Base-by-base conservation (phyloP, 345 rosid genomes). In the Aquilaria yunnanensis region DNA sequence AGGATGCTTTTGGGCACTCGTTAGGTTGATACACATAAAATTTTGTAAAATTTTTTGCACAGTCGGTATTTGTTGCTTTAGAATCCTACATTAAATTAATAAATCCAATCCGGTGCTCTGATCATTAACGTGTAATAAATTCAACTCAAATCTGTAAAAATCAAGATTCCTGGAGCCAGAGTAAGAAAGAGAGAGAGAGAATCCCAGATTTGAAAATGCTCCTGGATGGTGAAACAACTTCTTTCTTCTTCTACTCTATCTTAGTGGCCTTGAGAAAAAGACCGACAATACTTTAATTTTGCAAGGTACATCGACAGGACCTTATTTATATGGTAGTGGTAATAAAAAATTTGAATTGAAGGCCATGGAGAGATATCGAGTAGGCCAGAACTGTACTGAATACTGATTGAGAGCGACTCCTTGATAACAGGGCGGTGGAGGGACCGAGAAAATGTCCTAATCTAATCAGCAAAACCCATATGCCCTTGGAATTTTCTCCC, bases 381-480 rank as follows among this genome's bases (percentile, higher is more conserved):
- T 57, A 55, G 56, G 78, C 71, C 79, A 76, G 70, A 69, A 57
- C 54, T 46, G 75, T 64, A 67, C 70, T 56, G 23, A 23, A 14
- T 57, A 12, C 14, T 56, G 64, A 46, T 71, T 73, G 70, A 70
- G 70, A 64, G 57, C 51, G 73, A 67, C 62, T 55, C 69, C 56
- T 61, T 62, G 16, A 50, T 66, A 48, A 31, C 54, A 48, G 78
- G 72, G 50, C 65, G 60, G 48, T 14, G 62, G 54, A 34, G 66
- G 50, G 59, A 45, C 30, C 37, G 10, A 23, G 12, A 49, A 14
- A 11, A 32, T 41, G 50, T 11, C 31, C 4, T 47, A 5, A 14
- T 14, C 48, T 33, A 16, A 62, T 13, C 60, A 61, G 51, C 75
- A 16, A 51, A 48, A 32, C 43, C n/a, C 53, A 76, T 37, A 9